These are phyloP conservation scores for Besnoitia besnoiti DNA, from an alignment of 169 alveolate genomes.

Conservation along the genomic window DNA sequence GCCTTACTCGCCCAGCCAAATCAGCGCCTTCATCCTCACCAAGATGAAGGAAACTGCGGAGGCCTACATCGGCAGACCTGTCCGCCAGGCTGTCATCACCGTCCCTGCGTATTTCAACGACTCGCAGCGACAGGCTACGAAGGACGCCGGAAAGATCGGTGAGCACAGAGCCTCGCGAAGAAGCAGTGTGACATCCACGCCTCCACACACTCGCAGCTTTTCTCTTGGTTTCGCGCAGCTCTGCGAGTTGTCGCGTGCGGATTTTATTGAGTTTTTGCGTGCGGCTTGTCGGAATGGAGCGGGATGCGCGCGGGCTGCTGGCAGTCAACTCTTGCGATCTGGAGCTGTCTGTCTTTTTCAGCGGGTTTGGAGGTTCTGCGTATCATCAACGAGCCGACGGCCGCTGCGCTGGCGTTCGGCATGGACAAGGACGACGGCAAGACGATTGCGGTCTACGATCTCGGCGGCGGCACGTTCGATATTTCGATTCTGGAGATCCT, in stretches of 20 bases:
- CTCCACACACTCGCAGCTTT: no score
- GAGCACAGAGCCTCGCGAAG: no score
- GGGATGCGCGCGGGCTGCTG: no score
- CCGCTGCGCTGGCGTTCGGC: constrained; percentile 99
- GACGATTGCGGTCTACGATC: constrained; percentile 91
- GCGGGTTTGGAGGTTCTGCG: constrained; percentile 98
- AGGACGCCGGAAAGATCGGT: constrained; percentile 98
- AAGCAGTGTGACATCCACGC: no score
- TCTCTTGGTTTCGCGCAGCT: no score
- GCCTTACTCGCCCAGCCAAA: constrained; percentile 94
- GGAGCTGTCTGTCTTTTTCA: no score
- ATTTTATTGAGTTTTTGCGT: no score
- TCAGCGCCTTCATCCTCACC: constrained; percentile 92
- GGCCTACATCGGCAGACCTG: constrained; percentile 92
- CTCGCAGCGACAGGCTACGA: constrained; percentile 98
- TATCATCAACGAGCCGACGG: constrained; percentile 99
- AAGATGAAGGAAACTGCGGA: constrained; percentile 99
- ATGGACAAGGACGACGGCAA: constrained; percentile 94
- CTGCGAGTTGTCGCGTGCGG: no score
- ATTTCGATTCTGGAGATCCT: constrained; percentile 96
- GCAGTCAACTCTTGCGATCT: no score
- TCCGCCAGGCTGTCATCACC: constrained; percentile 97
- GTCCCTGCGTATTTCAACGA: constrained; percentile 99
- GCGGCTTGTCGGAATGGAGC: no score
- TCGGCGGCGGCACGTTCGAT: constrained; percentile 99